Base-by-base conservation (phyloP, 2,329 filamentous ascomycete genomes). In the Magnaporthiopsis poae region DNA sequence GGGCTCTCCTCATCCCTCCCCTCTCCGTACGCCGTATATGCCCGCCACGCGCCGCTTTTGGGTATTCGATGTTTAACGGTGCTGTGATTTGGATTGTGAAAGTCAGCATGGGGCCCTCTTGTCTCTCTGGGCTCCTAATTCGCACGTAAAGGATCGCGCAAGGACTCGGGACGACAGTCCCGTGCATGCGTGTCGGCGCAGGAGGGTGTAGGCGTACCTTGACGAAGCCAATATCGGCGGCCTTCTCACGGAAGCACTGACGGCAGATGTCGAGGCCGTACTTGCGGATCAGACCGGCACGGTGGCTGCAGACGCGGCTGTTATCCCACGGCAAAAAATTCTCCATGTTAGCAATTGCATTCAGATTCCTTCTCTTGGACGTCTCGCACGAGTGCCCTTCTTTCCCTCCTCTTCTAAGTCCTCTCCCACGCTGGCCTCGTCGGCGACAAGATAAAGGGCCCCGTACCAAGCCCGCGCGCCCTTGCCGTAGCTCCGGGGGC, bases 231-330 rank as follows among this genome's bases (percentile, higher is more conserved):
- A 90, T 89, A 77, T 90, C 87, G 79, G 85, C 80, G 73, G 86
- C 80, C 84, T 89, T 89, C 84, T 90, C 87, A 77, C 87, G 85
- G 86, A 89, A 90, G 85, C 88, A 90, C 80, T 90, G 88, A 86
- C 88, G 87, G 86, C 88, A 90, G 79, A 90, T 87, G 83, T 96
- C 92, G 76, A 97, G 87, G 79, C 95, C 94, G 86, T 99, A 99
- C 86, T 99, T 99, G 86, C 95, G 93, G 88, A 99, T 96, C 75
- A 99, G 89, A 96, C 95, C 95, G 78, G 95, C 94, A 79, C 87
- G 89, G 90, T 99, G 94, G 79, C 92, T 92, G 91, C 85, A 87
- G 78, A 87, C 83, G 71, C 85, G 85, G 85, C 85, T 87, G 72
- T 65, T 68, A 61, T 71, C 69, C 31, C 56, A 62, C 25, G 33